These are phyloP conservation scores for Clitocybe nebularis DNA, from an alignment of 1,284 basidiomycete genomes.

Conservation along the genomic window DNA sequence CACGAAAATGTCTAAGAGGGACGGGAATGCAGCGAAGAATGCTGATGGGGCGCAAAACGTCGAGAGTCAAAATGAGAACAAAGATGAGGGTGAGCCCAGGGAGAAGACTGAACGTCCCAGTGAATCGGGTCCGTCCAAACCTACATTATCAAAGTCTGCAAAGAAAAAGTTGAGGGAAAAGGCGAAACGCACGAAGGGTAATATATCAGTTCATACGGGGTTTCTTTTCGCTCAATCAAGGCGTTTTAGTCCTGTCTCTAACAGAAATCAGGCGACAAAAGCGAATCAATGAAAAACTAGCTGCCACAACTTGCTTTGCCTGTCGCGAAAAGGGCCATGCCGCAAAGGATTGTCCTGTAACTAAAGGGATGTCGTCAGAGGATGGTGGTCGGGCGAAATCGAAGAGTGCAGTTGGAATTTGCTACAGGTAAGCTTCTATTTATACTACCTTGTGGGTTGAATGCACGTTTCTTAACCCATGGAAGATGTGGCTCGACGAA, in stretches of 20 bases:
- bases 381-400: conserved; percentile 26
- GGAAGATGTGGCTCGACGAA: conserved; percentile 77
- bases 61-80: conserved; percentile 11
- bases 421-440: conserved; percentile 64
- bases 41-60: conserved; percentile 16
- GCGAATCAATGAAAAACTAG: conserved; percentile 59
- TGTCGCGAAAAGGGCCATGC: conserved; percentile 85
- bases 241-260: conserved; percentile 24
- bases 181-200: conserved; percentile 27
- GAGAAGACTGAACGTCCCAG: conserved; percentile 13
- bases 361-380: conserved; percentile 18
- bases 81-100: conserved; percentile 20
- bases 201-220: background rate
- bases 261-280: conserved; percentile 66
- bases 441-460: background rate
- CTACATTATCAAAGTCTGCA: conserved; percentile 16
- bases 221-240: conserved; percentile 1
- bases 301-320: conserved; percentile 77
- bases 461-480: background rate
- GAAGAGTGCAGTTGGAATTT: conserved; percentile 59
- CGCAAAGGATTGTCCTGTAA: conserved; percentile 79
- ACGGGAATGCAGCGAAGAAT: conserved; percentile 26
- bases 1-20: conserved; percentile 31
- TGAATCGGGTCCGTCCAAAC: conserved; percentile 8
- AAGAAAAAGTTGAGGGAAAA: conserved; percentile 23